phyloP scores from a whole-genome alignment of 2,329 filamentous ascomycete genomes.

The Botrytis fabae region DNA sequence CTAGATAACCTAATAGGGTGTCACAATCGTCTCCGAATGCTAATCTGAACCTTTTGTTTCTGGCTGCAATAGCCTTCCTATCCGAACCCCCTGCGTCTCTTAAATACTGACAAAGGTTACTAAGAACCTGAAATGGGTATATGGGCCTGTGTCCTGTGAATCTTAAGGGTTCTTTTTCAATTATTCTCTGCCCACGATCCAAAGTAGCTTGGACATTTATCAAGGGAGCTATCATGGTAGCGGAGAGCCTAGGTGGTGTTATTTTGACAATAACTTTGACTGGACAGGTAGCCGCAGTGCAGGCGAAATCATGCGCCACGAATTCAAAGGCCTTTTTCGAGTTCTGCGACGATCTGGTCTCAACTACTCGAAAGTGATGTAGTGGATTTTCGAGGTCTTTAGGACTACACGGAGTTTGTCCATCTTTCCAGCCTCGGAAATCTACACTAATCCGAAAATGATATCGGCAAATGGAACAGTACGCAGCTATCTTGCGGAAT shows the following conservation, averaged over 20 bases:
- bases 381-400: slow-evolving; percentile 51
- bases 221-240: slow-evolving; percentile 51
- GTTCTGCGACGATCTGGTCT: slow-evolving; percentile 44
- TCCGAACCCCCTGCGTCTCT: slow-evolving; percentile 50
- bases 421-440: slow-evolving; percentile 46
- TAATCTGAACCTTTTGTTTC: slow-evolving; percentile 64
- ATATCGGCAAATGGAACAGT: slow-evolving; percentile 61
- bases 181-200: slow-evolving; percentile 53
- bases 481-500: slow-evolving; percentile 57
- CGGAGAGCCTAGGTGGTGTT: slow-evolving; percentile 52
- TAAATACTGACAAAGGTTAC: slow-evolving; percentile 60
- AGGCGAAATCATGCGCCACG: slow-evolving; percentile 55
- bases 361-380: slow-evolving; percentile 56
- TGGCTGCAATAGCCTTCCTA: slow-evolving; percentile 55
- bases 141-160: slow-evolving; percentile 51
- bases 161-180: slow-evolving; percentile 53
- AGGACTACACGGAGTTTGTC: slow-evolving; percentile 38
- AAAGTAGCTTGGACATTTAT: slow-evolving; percentile 54
- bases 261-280: slow-evolving; percentile 54
- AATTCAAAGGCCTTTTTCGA: slow-evolving; percentile 37
- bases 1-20: slow-evolving; percentile 56
- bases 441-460: slow-evolving; percentile 61
- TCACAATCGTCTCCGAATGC: slow-evolving; percentile 64
- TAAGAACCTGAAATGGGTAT: slow-evolving; percentile 54
- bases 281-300: slow-evolving; percentile 58